Evolutionary conservation across 768 basidiomycete species (phyloP), one percentile per base, ranked within the genome.

Genomic region (Saitozyma podzolica): DNA sequence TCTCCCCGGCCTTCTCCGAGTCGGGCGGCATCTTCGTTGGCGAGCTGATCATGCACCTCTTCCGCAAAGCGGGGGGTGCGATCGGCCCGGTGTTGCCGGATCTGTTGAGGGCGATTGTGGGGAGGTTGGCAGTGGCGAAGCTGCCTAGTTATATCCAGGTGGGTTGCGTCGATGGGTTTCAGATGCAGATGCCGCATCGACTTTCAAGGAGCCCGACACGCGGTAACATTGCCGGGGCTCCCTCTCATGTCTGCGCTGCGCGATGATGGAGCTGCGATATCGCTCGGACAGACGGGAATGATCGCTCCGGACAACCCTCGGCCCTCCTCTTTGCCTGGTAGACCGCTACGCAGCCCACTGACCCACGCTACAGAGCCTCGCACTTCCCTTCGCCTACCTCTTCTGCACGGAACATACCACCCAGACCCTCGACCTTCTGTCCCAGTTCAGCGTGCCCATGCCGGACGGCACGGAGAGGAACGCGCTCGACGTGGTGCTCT

Each of bases 61-160:
- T 99, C 54, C 85, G 95, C 29, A 87, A 86, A 64, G 90, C 91
- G 0, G 91, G 91, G 11, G 86, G 88, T 11, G 82, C 87, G 1
- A 85, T 98, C 17, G 83, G 90, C 0, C 88, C 93, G 1, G 90
- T 93, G 7, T 84, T 98, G 16, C 91, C 92, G 2, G 88, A 92
- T 65, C 84, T 99, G 14, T 81, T 97, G 50, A 86, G 87, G 59
- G 92, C 91, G 0, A 88, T 99, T 85, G 83, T 91, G 0, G 81
- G 80, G 9, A 85, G 94, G 1, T 89, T 99, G 85, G 82, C 83
- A 11, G 88, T 84, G 0, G 94, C 95, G 0, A 87, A 89, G 80
- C 94, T 94, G 1, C 90, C 92, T 0, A 91, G 89, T 1, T 97
- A 95, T 83, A 82, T 90, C 13, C 95, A 96, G 85, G 91, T 89